phyloP scores from a whole-genome alignment of 2,329 filamentous ascomycete species.

The Alternaria infectoria region DNA sequence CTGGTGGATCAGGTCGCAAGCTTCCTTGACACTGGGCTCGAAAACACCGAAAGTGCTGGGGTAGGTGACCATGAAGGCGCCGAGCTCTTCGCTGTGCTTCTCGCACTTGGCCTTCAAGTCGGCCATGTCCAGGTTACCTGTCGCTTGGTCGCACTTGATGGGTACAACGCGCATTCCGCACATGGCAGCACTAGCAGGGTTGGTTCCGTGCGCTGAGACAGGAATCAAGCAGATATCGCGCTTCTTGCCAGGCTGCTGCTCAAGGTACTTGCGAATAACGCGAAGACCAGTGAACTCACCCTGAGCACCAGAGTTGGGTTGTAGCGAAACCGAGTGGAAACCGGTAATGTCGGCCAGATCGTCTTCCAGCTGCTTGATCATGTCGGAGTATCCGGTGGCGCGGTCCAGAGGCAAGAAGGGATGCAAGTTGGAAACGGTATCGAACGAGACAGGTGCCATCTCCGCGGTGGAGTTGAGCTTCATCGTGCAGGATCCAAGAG shows the following conservation, averaged over 20 bases:
- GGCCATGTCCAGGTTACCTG: constrained; percentile 85
- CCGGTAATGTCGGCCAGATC: constrained; percentile 85
- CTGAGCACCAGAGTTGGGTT: constrained; percentile 95
- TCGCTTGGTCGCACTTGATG: constrained; percentile 85
- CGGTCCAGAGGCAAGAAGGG: constrained; percentile 73
- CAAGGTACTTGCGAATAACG: constrained; percentile 83
- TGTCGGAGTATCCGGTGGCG: constrained; percentile 69
- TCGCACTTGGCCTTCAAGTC: constrained; percentile 89
- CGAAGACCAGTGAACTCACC: constrained; percentile 92
- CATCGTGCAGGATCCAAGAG: constrained; percentile 96
- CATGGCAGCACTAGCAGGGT: constrained; percentile 95
- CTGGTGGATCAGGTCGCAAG: constrained; percentile 82
- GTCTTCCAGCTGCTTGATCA: constrained; percentile 75
- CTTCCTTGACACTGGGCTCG: constrained; percentile 85
- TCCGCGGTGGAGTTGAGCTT: constrained; percentile 94
- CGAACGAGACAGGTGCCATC: constrained; percentile 85
- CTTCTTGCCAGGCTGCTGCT: constrained; percentile 69
- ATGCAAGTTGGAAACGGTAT: constrained; percentile 79
- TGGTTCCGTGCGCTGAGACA: constrained; percentile 93
- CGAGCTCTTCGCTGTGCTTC: constrained; percentile 83
- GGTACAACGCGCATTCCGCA: constrained; percentile 92
- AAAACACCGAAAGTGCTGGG: constrained; percentile 95
- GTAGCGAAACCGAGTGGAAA: constrained; percentile 86
- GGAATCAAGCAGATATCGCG: constrained; percentile 94
- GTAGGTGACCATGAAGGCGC: constrained; percentile 96